phyloP scores from a whole-genome alignment of 768 basidiomycete genomes.

The Termitomyces sp. region DNA sequence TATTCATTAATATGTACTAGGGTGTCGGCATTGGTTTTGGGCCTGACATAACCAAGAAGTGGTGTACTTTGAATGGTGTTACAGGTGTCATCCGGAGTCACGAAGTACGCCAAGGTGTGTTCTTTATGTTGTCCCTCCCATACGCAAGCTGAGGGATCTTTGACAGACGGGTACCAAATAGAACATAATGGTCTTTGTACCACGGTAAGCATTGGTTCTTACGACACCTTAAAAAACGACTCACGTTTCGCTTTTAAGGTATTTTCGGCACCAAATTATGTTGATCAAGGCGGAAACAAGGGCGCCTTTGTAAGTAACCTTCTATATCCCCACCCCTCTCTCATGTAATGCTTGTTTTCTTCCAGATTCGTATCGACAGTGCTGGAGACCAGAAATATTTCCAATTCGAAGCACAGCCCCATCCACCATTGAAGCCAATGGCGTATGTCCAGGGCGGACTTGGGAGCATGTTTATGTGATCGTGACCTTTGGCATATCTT shows the following conservation, averaged over 20 bases:
- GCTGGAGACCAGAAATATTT: conserved; percentile 67
- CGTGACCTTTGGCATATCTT: background rate
- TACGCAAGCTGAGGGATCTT: conserved; percentile 1
- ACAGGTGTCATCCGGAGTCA: conserved; percentile 92
- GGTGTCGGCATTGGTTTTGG: conserved; percentile 97
- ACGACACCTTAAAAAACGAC: conserved; percentile 8
- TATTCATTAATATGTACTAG: conserved; percentile 30
- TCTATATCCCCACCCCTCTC: background rate
- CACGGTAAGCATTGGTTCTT: conserved; percentile 48
- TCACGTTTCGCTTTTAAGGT: conserved; percentile 41
- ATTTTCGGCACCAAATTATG: conserved; percentile 94
- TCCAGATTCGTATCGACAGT: conserved; percentile 80
- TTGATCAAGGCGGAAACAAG: conserved; percentile 88
- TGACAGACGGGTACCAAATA: conserved; percentile 82
- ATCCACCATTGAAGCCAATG: conserved; percentile 92
- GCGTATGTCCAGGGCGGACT: conserved; percentile 73
- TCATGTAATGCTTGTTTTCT: background rate
- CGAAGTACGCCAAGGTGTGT: conserved; percentile 86
- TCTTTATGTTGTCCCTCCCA: background rate
- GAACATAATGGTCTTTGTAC: conserved; percentile 95
- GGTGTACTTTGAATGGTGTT: conserved; percentile 85
- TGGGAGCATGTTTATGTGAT: conserved; percentile 62
- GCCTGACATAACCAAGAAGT: conserved; percentile 85
- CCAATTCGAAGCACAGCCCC: conserved; percentile 82
- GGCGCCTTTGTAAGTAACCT: conserved; percentile 72